Evolutionary conservation across 192 early-diverging fungal species (phyloP).

Genomic region (Piromyces finnis): DNA sequence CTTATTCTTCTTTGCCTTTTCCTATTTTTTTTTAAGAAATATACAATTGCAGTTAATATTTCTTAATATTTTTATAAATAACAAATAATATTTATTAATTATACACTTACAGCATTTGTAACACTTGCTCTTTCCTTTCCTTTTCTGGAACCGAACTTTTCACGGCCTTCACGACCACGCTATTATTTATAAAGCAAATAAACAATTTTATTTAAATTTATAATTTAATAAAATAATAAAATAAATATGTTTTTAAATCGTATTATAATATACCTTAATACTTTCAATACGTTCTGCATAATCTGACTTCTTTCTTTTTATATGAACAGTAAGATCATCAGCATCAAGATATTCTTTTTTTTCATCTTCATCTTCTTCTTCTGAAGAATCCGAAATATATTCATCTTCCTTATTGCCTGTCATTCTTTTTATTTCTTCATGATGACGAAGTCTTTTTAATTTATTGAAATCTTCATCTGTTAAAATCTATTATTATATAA

Average conservation of each 20-base stretch:
- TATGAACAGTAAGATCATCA: constrained; percentile 25
- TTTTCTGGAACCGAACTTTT: constrained; percentile 75
- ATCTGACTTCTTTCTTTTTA: constrained; percentile 71
- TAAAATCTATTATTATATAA: no score
- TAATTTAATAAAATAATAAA: no score
- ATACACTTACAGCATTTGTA: constrained; percentile 57
- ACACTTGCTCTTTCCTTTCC: constrained; percentile 57
- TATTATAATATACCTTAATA: constrained; percentile 49
- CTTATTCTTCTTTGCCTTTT: constrained; percentile 83
- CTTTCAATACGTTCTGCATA: constrained; percentile 78
- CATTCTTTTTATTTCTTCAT: constrained; percentile 36
- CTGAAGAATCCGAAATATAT: neutral
- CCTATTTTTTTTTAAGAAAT: constrained; percentile 12
- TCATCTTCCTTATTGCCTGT: constrained; percentile 10
- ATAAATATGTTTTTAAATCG: no score
- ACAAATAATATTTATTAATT: no score
- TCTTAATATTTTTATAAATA: no score
- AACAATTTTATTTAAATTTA: no score
- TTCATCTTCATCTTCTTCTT: constrained; percentile 16
- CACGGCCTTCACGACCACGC: constrained; percentile 66
- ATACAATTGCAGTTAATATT: no score
- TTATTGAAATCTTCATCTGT: constrained; percentile 82
- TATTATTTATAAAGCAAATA: neutral
- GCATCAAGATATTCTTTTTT: constrained; percentile 13
- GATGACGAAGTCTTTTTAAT: constrained; percentile 55